Base-by-base conservation (phyloP, 441 rosid species). In the Populus tomentosa region DNA sequence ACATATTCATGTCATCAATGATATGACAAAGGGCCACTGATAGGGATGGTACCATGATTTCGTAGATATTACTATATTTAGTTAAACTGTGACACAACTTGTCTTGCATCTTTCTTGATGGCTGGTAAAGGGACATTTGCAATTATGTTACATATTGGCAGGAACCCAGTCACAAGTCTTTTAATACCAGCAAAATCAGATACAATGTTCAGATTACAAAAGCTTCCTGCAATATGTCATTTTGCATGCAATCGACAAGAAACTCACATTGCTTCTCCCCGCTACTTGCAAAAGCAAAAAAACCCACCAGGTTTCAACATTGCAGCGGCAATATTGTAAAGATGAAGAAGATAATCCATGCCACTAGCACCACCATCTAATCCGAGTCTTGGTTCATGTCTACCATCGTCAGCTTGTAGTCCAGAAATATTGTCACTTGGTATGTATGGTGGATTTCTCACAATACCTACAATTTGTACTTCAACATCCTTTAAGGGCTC, bases 361-460 rank as follows among this genome's bases (percentile, higher is more conserved):
- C 99, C 99, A 78, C 75, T 76, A 0, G 75, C 35, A 75, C 99
- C 98, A 67, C 98, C 99, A 81, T 91, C 97, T 73, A 95, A 86
- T 11, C 98, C 99, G 72, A 91, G 91, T 76, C 80, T 88, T 0
- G 99, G 98, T 81, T 95, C 98, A 75, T 95, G 98, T 77, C 76
- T 85, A 79, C 94, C 93, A 72, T 94, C 99, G 85, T 95, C 99
- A 80, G 94, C 93, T 85, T 92, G n/a, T 72, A 30, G 32, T 30
- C 32, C 32, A 30, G 32, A 30, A 30, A 30, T 30, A 30, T 30
- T 30, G 32, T 30, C 81, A 71, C 92, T 91, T 1, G 99, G 99
- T 84, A 94, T 89, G 79, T 92, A 95, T 6, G 98, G 97, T 46
- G 97, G 97, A 72, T 95, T 95, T 80, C 99, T 92, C 72, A 92